These are phyloP conservation scores for Wilcoxina mikolae DNA, from an alignment of 495 filamentous ascomycete species.

Conservation along the genomic window DNA sequence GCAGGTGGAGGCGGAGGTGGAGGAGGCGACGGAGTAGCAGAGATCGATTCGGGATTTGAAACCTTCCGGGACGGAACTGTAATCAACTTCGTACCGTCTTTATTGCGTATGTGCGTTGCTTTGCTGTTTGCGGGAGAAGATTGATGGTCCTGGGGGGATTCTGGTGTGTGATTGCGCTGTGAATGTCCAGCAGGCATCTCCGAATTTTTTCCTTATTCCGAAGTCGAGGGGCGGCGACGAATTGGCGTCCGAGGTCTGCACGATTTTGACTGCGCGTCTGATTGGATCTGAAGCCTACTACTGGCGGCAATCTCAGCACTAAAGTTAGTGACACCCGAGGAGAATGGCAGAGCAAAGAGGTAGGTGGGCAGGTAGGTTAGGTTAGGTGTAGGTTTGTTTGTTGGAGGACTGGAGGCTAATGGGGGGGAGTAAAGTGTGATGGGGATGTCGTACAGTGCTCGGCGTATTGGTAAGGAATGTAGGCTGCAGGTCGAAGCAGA, in stretches of 20 bases:
- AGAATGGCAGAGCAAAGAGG: not conserved
- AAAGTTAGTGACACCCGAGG: not conserved
- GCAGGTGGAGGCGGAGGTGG: conserved; percentile 21
- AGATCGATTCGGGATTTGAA: conserved; percentile 36
- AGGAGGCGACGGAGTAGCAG: conserved; percentile 15
- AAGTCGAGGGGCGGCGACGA: not conserved
- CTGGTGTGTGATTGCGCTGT: conserved; percentile 21
- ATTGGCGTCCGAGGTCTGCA: not conserved
- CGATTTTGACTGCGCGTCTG: not conserved
- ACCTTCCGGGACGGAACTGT: conserved; percentile 44
- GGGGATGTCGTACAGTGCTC: not conserved
- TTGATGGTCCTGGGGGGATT: conserved; percentile 9
- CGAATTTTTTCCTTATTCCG: conserved; percentile 5
- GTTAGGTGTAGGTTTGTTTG: not conserved
- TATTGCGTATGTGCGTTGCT: conserved; percentile 35
- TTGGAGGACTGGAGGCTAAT: not conserved
- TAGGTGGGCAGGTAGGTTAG: not conserved
- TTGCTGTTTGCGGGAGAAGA: conserved; percentile 29
- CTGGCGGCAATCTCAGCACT: conserved; percentile 3
- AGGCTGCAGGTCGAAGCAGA: not conserved
- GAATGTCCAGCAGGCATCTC: conserved; percentile 27
- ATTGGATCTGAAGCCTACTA: not conserved
- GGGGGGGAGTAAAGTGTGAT: not conserved
- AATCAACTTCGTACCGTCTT: conserved; percentile 54
- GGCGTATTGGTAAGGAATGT: not conserved